phyloP scores from a whole-genome alignment of 2,329 filamentous ascomycete genomes.

The Elsinoe australis region DNA sequence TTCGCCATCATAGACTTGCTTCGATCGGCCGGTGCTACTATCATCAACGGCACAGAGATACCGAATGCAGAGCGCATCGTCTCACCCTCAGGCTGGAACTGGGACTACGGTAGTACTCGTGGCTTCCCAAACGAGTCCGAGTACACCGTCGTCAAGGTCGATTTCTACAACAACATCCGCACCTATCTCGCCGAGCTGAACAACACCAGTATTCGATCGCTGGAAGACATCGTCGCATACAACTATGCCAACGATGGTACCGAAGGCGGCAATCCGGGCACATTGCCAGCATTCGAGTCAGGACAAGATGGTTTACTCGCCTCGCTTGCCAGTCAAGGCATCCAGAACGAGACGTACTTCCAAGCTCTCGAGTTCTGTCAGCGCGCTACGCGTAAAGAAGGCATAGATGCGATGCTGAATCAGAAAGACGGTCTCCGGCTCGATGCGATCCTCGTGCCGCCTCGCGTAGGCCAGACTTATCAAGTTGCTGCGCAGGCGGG shows the following conservation, averaged over 20 bases:
- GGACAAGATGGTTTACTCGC: conserved; percentile 66
- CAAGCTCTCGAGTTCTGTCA: conserved; percentile 58
- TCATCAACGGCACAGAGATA: conserved; percentile 64
- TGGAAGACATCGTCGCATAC: conserved; percentile 60
- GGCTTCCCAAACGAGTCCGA: conserved; percentile 65
- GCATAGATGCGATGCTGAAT: conserved; percentile 60
- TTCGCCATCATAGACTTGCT: conserved; percentile 46
- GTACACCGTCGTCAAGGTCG: conserved; percentile 64
- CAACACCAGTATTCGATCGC: conserved; percentile 52
- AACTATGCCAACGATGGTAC: conserved; percentile 52
- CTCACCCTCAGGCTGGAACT: conserved; percentile 63
- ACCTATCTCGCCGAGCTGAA: conserved; percentile 55
- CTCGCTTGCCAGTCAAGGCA: conserved; percentile 53
- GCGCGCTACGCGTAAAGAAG: conserved; percentile 52
- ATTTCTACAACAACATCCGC: conserved; percentile 61
- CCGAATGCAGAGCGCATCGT: conserved; percentile 56
- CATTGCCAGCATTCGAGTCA: conserved; percentile 57
- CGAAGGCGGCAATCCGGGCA: conserved; percentile 53
- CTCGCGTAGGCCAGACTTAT: conserved; percentile 59
- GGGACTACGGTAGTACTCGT: conserved; percentile 57
- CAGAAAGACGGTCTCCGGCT: conserved; percentile 39
- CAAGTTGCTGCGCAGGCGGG: conserved; percentile 68
- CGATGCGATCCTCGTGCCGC: conserved; percentile 59
- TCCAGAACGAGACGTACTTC: conserved; percentile 57
- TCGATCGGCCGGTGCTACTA: conserved; percentile 53